Evolutionary conservation across 2,329 filamentous ascomycete species (phyloP).

Genomic region (Tolypocladium cylindrosporum): DNA sequence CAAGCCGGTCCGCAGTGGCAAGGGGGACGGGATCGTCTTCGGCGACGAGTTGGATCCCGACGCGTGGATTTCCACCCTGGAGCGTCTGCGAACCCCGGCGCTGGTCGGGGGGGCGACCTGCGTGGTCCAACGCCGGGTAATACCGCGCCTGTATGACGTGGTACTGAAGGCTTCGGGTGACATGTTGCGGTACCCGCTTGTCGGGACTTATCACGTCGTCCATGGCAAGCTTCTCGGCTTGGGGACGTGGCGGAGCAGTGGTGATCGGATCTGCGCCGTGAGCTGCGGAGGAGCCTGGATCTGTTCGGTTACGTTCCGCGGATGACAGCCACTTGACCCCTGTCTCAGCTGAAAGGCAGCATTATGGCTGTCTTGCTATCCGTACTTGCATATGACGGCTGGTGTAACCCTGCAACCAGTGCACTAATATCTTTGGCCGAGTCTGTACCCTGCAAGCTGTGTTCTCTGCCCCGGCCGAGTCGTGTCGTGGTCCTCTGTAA

Average conservation of each 20-base stretch:
- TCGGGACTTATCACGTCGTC: constrained; percentile 22
- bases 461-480: no score
- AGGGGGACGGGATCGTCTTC: constrained; percentile 29
- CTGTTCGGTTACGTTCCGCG: constrained; percentile 14
- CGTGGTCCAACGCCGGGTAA: constrained; percentile 21
- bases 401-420: no score
- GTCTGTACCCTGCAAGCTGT: no score
- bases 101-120: constrained; percentile 6
- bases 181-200: constrained; percentile 16
- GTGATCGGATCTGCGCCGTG: constrained; percentile 19
- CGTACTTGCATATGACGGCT: no score
- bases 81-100: constrained; percentile 4
- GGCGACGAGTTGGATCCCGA: constrained; percentile 20
- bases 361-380: no score
- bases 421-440: no score
- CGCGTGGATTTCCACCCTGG: constrained; percentile 17
- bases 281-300: constrained; percentile 22
- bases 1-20: constrained; percentile 27
- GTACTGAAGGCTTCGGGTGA: constrained; percentile 15
- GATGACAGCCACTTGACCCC: no score
- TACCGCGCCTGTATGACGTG: constrained; percentile 20
- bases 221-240: constrained; percentile 18
- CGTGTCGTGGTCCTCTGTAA: no score
- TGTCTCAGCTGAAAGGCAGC: no score
- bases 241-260: constrained; percentile 20